phyloP scores from a whole-genome alignment of 768 basidiomycete species.

The Dentipellis sp. region DNA sequence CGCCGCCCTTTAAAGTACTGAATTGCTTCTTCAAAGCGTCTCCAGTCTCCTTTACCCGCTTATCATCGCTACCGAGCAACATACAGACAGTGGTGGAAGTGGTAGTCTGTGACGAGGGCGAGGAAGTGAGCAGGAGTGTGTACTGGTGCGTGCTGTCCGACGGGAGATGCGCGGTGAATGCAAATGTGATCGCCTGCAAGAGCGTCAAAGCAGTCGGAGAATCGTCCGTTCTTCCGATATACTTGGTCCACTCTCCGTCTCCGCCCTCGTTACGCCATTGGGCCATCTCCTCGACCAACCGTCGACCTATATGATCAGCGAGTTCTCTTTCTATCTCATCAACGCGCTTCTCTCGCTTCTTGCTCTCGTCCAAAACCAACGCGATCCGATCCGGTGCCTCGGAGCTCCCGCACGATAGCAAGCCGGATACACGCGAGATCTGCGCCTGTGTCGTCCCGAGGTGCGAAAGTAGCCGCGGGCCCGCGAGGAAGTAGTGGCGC shows the following conservation, averaged over 20 bases:
- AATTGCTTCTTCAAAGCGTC: slow-evolving; percentile 48
- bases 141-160: slow-evolving; percentile 22
- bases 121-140: slow-evolving; percentile 50
- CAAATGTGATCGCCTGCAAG: slow-evolving; percentile 45
- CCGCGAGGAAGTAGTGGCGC: slow-evolving; percentile 77
- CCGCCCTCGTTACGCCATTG: slow-evolving; percentile 15
- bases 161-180: slow-evolving; percentile 24
- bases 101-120: slow-evolving; percentile 45
- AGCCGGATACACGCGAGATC: slow-evolving; percentile 46
- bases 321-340: slow-evolving; percentile 63
- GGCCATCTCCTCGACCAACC: slow-evolving; percentile 29
- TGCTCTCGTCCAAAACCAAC: slow-evolving; percentile 59
- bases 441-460: slow-evolving; percentile 48
- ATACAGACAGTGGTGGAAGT: slow-evolving; percentile 47
- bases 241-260: slow-evolving; percentile 31
- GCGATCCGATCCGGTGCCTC: slow-evolving; percentile 61
- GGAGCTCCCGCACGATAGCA: slow-evolving; percentile 57
- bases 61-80: slow-evolving; percentile 51
- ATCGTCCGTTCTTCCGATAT: slow-evolving; percentile 56
- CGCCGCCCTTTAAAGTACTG: slow-evolving; percentile 60
- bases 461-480: slow-evolving; percentile 62
- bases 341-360: slow-evolving; percentile 55
- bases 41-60: slow-evolving; percentile 48
- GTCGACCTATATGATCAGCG: slow-evolving; percentile 37
- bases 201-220: slow-evolving; percentile 48